Evolutionary conservation across 805 yeast genomes (phyloP).

Genomic region (Kluyveromyces wickerhamii): DNA sequence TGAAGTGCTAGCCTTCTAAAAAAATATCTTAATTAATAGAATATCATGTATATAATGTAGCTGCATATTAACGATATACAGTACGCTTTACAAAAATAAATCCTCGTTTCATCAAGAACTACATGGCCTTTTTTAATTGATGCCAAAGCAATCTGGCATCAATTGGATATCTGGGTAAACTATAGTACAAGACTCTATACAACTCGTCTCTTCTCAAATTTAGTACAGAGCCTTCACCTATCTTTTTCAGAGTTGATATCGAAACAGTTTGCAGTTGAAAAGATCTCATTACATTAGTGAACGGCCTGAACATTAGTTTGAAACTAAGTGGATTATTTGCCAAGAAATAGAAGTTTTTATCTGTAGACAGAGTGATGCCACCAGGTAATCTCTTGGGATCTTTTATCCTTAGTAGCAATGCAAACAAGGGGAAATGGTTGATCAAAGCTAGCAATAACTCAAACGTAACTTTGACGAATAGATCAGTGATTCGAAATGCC

Average conservation of each 20-base stretch:
- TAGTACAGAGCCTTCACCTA: slow-evolving; percentile 38
- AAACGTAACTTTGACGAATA: slow-evolving; percentile 41
- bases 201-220: slow-evolving; percentile 40
- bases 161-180: slow-evolving; percentile 38
- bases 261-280: slow-evolving; percentile 39
- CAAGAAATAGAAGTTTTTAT: slow-evolving; percentile 24
- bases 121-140: slow-evolving; percentile 11
- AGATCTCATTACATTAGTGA: slow-evolving; percentile 33
- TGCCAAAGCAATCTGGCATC: slow-evolving; percentile 13
- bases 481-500: slow-evolving; percentile 42
- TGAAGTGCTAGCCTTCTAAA: too few species aligned
- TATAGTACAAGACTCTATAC: slow-evolving; percentile 45
- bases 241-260: slow-evolving; percentile 30
- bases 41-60: too few species aligned
- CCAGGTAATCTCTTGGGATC: slow-evolving; percentile 66
- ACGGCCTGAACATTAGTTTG: slow-evolving; percentile 41
- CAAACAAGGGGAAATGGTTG: slow-evolving; percentile 85
- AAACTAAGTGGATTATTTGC: slow-evolving; percentile 39
- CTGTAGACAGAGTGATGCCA: slow-evolving; percentile 35
- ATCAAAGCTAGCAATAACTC: slow-evolving; percentile 56
- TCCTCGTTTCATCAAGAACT: too few species aligned
- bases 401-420: slow-evolving; percentile 66
- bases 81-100: too few species aligned
- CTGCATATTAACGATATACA: too few species aligned
- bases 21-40: too few species aligned